phyloP scores from a whole-genome alignment of 208 protist species.

The Leishmania aethiopica region DNA sequence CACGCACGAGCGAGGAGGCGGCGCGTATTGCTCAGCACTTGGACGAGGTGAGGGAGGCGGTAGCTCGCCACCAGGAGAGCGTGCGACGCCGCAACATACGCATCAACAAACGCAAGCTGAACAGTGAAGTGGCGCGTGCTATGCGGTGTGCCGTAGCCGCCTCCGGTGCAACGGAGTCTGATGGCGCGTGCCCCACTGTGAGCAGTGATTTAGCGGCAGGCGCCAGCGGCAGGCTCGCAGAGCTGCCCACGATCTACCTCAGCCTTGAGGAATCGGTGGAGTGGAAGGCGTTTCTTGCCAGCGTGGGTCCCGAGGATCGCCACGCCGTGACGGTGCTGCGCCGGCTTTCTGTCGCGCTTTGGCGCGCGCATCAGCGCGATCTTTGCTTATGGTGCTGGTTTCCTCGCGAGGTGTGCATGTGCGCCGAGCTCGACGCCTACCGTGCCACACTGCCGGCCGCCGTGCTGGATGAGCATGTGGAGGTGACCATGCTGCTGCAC shows the following conservation, averaged over 20 bases:
- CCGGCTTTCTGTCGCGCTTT: constrained; percentile 54
- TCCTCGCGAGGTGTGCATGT: constrained; percentile 64
- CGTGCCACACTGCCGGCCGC: constrained; percentile 31
- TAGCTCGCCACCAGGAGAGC: constrained; percentile 31
- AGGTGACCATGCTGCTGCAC: constrained; percentile 81
- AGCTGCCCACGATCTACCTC: constrained; percentile 55
- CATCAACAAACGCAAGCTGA: constrained; percentile 20
- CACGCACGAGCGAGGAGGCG: constrained; percentile 30
- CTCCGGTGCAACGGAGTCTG: background rate
- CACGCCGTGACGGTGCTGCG: constrained; percentile 59
- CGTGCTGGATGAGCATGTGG: constrained; percentile 26
- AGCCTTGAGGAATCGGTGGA: constrained; percentile 60
- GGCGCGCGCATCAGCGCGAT: constrained; percentile 43
- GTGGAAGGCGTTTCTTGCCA: constrained; percentile 66
- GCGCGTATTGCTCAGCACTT: constrained; percentile 31
- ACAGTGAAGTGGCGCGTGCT: constrained; percentile 3
- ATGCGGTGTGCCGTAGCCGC: constrained; percentile 11
- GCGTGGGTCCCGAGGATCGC: constrained; percentile 33
- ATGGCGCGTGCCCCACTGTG: background rate
- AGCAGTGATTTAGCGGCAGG: background rate
- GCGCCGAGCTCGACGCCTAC: constrained; percentile 50
- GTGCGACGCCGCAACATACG: constrained; percentile 25
- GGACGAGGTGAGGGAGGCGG: constrained; percentile 3
- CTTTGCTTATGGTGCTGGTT: constrained; percentile 87
- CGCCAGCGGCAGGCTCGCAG: background rate